phyloP scores from a whole-genome alignment of 2,329 filamentous ascomycete genomes.

The Chaetomium globosum region DNA sequence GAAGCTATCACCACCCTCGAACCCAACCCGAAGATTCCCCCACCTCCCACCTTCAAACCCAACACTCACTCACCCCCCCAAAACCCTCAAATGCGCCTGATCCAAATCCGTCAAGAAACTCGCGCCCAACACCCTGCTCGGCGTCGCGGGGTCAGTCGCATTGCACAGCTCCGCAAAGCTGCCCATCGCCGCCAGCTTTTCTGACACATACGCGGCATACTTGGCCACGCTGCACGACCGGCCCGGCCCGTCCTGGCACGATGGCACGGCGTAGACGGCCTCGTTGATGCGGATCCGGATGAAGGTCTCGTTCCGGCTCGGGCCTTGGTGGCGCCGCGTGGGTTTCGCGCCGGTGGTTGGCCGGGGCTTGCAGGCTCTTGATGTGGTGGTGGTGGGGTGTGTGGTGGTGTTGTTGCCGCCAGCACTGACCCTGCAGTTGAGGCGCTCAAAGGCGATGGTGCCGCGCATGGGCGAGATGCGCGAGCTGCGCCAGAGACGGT shows the following conservation, averaged over 20 bases:
- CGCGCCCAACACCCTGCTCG: conserved; percentile 48
- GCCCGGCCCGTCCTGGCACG: conserved; percentile 59
- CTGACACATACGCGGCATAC: conserved; percentile 49
- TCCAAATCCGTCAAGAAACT: conserved; percentile 54
- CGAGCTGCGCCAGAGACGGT: conserved; percentile 58
- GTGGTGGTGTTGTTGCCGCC: conserved; percentile 11
- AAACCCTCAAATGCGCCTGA: conserved; percentile 2
- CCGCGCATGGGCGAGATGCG: conserved; percentile 65
- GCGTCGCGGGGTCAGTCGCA: conserved; percentile 42
- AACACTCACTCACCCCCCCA: neutral
- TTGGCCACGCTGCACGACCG: conserved; percentile 53
- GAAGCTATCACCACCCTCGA: too few species aligned
- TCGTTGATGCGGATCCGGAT: conserved; percentile 65
- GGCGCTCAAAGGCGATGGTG: conserved; percentile 64
- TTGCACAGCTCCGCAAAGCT: conserved; percentile 55
- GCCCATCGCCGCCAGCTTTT: conserved; percentile 53
- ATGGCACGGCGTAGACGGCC: conserved; percentile 61
- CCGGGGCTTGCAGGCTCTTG: neutral
- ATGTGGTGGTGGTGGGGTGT: conserved; percentile 10
- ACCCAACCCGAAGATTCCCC: too few species aligned
- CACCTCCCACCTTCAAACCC: too few species aligned
- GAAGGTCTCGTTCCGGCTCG: conserved; percentile 40
- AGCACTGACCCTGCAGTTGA: conserved; percentile 52
- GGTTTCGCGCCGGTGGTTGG: neutral
- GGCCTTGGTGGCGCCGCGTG: neutral